Base-by-base conservation (phyloP, 1,284 basidiomycete species). In the Sporisorium exsertum region DNA sequence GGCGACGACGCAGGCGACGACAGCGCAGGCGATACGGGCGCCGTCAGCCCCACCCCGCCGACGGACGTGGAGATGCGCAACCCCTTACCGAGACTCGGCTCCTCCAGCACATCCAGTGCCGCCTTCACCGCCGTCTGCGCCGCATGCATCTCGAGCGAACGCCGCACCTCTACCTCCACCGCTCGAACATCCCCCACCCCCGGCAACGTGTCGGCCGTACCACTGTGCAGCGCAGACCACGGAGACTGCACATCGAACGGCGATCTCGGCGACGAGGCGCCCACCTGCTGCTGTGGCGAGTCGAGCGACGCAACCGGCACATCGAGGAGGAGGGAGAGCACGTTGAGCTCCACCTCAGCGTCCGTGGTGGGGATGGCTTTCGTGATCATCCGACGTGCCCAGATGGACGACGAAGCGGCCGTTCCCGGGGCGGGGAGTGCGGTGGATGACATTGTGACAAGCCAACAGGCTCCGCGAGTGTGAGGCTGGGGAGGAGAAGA, bases 41-140 rank as follows among this genome's bases (percentile, higher is more conserved):
- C 59, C 4, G 57, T 59, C 3, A 67, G 13, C 5, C 45, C 45
- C 45, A 47, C 5, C 3, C 24, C 8, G 15, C 26, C 18, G 15
- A 2, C 6, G 16, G 22, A 16, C 0, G 69, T 72, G 1, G 64
- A 51, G 40, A 72, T 72, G 9, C 69, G 55, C 3, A 66, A 40
- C 1, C 59, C 59, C 2, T 56, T 12, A 62, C 35, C 10, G 29
- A 51, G 29, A 10, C 29, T 32, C 1, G 70, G 62, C 6, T 73
- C 67, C 26, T 66, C 62, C 2, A 75, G 37, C 15, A 75, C 72
- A 16, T 75, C 67, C 5, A 75, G 47, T 2, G 72, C 72, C n/a
- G 67, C 64, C 42, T 67, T 67, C 60, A 75, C 72, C 13, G 72
- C 72, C 1, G 64, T 71, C 37, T 75, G 72, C 12, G 72, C 72